Percentiles rank a stretch among this genome's conserved stretches.
Evolutionary conservation across 139 green algal species (phyloP).

Genomic region (Tetraselmis chui): DNA sequence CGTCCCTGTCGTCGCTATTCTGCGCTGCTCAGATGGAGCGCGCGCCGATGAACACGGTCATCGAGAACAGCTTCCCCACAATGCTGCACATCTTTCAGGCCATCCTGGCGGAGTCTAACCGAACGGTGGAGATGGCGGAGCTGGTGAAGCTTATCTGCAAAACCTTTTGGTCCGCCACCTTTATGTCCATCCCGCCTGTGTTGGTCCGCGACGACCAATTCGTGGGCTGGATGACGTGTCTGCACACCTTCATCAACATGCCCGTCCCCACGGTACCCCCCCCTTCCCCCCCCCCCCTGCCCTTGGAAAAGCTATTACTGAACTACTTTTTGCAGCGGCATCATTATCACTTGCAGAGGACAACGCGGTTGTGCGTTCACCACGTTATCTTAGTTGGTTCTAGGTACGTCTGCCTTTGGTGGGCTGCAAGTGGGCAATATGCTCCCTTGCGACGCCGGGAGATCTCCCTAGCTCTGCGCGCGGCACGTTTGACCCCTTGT

Average conservation of each 20-base stretch:
- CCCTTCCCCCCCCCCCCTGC: too few relatives aligned
- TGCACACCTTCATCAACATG: conserved; percentile 59
- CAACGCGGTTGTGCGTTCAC: too few relatives aligned
- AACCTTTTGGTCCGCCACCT: conserved; percentile 83
- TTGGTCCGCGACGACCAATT: conserved; percentile 66
- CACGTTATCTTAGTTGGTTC: too few relatives aligned
- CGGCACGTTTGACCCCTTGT: too few relatives aligned
- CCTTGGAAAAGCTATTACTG: too few relatives aligned
- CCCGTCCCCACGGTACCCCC: conserved; percentile 65
- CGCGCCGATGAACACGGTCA: conserved; percentile 32
- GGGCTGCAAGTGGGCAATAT: too few relatives aligned
- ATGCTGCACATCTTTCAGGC: conserved; percentile 69
- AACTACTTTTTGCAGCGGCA: too few relatives aligned
- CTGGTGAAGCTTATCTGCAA: conserved; percentile 79
- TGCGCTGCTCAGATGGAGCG: conserved; percentile 55
- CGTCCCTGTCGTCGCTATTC: too few relatives aligned
- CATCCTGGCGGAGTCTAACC: conserved; percentile 12
- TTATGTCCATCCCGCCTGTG: conserved; percentile 78
- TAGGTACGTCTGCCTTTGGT: too few relatives aligned
- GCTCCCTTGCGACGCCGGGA: too few relatives aligned
- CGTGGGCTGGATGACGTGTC: conserved; percentile 70
- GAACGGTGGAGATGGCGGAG: conserved; percentile 44
- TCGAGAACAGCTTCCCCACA: conserved; percentile 64
- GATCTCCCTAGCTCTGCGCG: too few relatives aligned
- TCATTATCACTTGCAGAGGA: too few relatives aligned